These are phyloP conservation scores for Mucuna pruriens DNA, from an alignment of 306 rosid species.

Conservation along the genomic window DNA sequence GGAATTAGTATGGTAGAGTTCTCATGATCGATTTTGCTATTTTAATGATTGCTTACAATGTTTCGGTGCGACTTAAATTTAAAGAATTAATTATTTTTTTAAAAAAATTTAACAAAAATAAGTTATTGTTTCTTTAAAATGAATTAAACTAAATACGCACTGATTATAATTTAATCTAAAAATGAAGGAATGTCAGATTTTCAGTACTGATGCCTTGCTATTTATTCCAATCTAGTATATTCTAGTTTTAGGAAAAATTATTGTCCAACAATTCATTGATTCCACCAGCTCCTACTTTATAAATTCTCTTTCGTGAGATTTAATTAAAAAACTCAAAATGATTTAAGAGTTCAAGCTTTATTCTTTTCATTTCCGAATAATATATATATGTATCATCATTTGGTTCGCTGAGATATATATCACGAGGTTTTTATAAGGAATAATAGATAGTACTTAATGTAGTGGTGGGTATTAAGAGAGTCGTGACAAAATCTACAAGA, in stretches of 20 bases:
- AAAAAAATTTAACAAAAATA: background rate
- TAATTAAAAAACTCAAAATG: background rate
- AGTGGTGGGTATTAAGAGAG: constrained; percentile 13
- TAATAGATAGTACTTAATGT: background rate
- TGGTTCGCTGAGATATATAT: constrained; percentile 18
- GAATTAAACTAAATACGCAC: background rate
- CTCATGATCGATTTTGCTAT: background rate
- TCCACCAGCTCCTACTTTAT: background rate
- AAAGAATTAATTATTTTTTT: background rate
- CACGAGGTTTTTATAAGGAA: constrained; percentile 14
- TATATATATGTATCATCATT: background rate
- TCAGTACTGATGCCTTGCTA: constrained; percentile 3
- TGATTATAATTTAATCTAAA: constrained; percentile 17
- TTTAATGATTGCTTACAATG: background rate
- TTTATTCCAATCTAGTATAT: constrained; percentile 27
- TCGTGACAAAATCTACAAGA: constrained; percentile 24
- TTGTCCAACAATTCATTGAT: constrained; percentile 30
- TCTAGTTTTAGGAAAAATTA: constrained; percentile 1
- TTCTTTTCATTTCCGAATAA: constrained; percentile 16
- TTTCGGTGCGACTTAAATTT: background rate
- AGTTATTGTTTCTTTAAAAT: background rate
- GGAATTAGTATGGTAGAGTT: constrained; percentile 2
- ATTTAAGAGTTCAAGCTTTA: background rate
- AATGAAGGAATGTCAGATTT: background rate
- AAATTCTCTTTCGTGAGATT: constrained; percentile 24